Conservation (phyloP, 2,329 filamentous ascomycete genomes). For the Ceratocystis eucalypticola region DNA sequence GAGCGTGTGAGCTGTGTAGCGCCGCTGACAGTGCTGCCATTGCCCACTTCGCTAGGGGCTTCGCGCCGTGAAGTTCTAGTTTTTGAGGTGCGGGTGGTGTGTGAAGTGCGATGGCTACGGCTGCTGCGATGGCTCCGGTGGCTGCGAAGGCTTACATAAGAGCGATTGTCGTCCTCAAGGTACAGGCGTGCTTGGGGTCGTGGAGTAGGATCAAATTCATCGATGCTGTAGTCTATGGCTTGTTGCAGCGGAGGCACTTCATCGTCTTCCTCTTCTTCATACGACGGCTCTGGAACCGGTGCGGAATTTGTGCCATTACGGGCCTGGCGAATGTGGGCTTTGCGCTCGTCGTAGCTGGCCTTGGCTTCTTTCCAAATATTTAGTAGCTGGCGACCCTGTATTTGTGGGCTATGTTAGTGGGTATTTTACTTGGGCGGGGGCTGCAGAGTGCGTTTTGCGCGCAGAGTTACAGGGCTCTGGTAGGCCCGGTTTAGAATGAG, state of each 20-base stretch:
- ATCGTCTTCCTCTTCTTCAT: slow-evolving; percentile 17
- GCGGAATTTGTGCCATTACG: slow-evolving; percentile 24
- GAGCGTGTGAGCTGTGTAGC: slow-evolving; percentile 33
- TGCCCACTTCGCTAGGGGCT: slow-evolving; percentile 18
- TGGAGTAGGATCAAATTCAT: slow-evolving; percentile 22
- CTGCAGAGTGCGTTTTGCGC: no score
- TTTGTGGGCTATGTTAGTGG: slow-evolving; percentile 7
- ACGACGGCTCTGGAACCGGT: slow-evolving; percentile 15
- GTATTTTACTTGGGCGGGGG: no score
- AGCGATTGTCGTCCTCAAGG: slow-evolving; percentile 29
- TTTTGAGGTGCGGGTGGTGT: slow-evolving; percentile 14
- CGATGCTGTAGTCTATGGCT: slow-evolving; percentile 25
- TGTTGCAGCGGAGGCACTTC: slow-evolving; percentile 20
- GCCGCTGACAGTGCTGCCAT: slow-evolving; percentile 24
- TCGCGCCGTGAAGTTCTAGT: slow-evolving; percentile 21
- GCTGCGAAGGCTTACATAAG: slow-evolving; percentile 28
- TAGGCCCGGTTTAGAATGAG: neutral
- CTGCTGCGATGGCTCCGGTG: slow-evolving; percentile 19
- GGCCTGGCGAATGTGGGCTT: slow-evolving; percentile 64
- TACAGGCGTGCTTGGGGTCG: slow-evolving; percentile 19
- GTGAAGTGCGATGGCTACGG: slow-evolving; percentile 24
- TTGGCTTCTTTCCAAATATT: slow-evolving; percentile 88
- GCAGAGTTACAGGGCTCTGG: neutral
- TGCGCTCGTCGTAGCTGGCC: slow-evolving; percentile 74
- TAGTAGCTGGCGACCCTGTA: slow-evolving; percentile 74